Percentiles rank a stretch among this genome's conserved stretches.
Evolutionary conservation across 805 yeast species (phyloP).

Genomic region (Candida ulmi): DNA sequence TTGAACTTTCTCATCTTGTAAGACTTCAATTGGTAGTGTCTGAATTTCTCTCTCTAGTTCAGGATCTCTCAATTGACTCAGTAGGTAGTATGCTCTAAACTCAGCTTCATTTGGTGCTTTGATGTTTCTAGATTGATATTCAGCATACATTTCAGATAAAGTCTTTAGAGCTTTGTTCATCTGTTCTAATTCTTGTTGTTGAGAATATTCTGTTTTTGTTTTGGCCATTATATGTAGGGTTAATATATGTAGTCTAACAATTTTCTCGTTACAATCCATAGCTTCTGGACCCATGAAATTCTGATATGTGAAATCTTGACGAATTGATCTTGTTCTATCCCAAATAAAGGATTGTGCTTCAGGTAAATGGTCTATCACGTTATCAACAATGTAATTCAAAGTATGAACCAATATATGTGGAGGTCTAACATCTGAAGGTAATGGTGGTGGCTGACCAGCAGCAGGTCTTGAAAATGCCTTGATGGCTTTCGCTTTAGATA

Average conservation of each 20-base stretch:
- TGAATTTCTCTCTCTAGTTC: constrained; percentile 78
- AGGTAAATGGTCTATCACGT: constrained; percentile 62
- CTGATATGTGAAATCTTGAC: constrained; percentile 96
- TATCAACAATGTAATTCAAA: constrained; percentile 63
- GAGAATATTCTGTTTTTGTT: constrained; percentile 64
- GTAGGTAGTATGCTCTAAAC: constrained; percentile 79
- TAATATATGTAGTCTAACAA: constrained; percentile 81
- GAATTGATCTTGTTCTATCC: constrained; percentile 94
- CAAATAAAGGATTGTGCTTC: constrained; percentile 86
- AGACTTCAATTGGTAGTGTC: constrained; percentile 52
- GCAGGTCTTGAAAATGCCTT: constrained; percentile 96
- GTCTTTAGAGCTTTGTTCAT: constrained; percentile 88
- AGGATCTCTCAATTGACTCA: constrained; percentile 78
- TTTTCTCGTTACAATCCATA: constrained; percentile 84
- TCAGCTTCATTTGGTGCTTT: constrained; percentile 83
- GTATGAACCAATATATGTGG: constrained; percentile 69
- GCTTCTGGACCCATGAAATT: constrained; percentile 93
- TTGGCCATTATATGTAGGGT: constrained; percentile 85
- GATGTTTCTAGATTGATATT: constrained; percentile 66
- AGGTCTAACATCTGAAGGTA: constrained; percentile 96
- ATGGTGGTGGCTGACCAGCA: constrained; percentile 96
- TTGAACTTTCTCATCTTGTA: constrained; percentile 53
- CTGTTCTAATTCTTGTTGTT: constrained; percentile 95
- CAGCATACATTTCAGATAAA: constrained; percentile 79
- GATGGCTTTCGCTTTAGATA: constrained; percentile 58